Percentiles rank a stretch among this genome's conserved stretches.
phyloP scores from a whole-genome alignment of 1,284 basidiomycete species.

The Tetrapyrgos nigripes region DNA sequence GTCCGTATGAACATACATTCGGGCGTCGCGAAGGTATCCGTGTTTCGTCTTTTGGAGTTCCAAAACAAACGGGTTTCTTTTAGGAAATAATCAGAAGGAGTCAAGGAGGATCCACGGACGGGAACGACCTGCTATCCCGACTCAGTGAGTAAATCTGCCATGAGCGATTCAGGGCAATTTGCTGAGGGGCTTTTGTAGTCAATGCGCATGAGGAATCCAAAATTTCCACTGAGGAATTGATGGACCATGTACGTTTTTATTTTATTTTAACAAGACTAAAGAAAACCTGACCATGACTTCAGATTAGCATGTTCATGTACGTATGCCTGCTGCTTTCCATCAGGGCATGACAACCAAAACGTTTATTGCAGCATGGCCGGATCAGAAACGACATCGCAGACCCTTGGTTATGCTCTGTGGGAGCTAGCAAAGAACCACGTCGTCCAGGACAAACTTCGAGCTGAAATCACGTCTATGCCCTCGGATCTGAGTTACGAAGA shows the following conservation, averaged over 20 bases:
- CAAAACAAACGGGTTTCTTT: neutral
- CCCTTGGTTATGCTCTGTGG: constrained; percentile 27
- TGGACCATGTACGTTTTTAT: constrained; percentile 7
- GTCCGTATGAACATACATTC: constrained; percentile 7
- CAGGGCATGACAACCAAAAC: neutral
- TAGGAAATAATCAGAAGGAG: neutral
- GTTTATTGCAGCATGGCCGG: constrained; percentile 16
- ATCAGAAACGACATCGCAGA: constrained; percentile 16
- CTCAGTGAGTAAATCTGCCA: neutral
- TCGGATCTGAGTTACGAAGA: constrained; percentile 37
- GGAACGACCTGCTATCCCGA: neutral
- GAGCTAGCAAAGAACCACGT: constrained; percentile 45
- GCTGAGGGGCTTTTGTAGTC: neutral
- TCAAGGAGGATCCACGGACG: neutral
- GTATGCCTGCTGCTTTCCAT: neutral
- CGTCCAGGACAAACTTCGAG: constrained; percentile 44
- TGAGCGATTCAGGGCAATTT: neutral
- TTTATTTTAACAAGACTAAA: neutral
- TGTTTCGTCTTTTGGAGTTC: neutral
- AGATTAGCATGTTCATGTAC: constrained; percentile 21
- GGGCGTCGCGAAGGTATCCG: constrained; percentile 1
- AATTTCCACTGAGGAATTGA: constrained; percentile 1
- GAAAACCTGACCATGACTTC: neutral
- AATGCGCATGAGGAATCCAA: neutral
- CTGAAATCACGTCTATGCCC: constrained; percentile 41